Percentiles rank a stretch among this genome's conserved stretches.
Conservation (phyloP, 768 basidiomycete genomes). For the Mycena olivaceomarginata region DNA sequence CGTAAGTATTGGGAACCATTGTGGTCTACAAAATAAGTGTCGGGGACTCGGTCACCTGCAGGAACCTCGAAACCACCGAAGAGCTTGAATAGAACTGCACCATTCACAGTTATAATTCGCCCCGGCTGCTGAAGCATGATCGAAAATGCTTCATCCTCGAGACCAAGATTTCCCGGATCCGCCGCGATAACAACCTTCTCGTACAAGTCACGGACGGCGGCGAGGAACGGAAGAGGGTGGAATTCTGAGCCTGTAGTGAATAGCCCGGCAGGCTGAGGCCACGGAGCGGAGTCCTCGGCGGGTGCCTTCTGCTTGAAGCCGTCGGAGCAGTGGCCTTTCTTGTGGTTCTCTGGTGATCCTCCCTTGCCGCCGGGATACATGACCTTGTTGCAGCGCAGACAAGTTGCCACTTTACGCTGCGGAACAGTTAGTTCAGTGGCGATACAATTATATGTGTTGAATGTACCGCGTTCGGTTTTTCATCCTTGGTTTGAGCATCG, state of each 20-base stretch:
- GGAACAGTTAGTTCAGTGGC: background rate
- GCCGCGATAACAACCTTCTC: conserved; percentile 4
- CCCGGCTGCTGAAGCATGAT: too few relatives aligned
- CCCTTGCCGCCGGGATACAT: conserved; percentile 15
- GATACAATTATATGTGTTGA: background rate
- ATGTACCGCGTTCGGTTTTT: background rate
- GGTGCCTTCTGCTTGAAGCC: conserved; percentile 21
- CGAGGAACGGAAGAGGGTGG: conserved; percentile 20
- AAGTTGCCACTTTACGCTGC: background rate
- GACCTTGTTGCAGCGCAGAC: conserved; percentile 12
- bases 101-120: background rate
- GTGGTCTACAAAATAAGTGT: background rate
- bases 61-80: conserved; percentile 1
- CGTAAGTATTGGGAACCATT: background rate
- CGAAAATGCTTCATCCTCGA: conserved; percentile 13
- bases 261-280: conserved; percentile 21
- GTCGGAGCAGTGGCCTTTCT: conserved; percentile 23
- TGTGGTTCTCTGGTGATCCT: conserved; percentile 19
- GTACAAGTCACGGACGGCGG: conserved; percentile 5
- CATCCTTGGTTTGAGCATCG: background rate
- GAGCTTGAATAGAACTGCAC: conserved; percentile 16
- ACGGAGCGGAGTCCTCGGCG: background rate
- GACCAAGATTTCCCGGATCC: background rate
- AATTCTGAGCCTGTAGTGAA: conserved; percentile 20
- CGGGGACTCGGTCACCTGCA: background rate